A percentile compares a stretch with the other conserved stretches of the same genome.
Evolutionary conservation across 2,329 filamentous ascomycete species (phyloP).

Genomic region (Diaporthe nobilis): DNA sequence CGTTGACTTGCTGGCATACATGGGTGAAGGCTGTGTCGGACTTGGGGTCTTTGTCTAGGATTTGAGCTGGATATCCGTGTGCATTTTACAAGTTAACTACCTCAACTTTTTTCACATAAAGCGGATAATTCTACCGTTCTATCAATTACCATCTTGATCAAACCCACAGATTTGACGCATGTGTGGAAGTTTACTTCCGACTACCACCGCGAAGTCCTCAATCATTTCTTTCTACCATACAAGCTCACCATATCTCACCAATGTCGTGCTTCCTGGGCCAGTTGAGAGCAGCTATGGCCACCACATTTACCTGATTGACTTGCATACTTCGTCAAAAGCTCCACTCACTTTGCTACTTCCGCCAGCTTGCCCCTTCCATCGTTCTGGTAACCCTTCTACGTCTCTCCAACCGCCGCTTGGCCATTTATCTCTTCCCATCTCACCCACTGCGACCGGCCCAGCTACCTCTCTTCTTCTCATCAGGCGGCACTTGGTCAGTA

Average conservation of each 20-base stretch:
- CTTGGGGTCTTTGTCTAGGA: neutral
- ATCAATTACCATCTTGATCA: neutral
- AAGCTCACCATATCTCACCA: neutral
- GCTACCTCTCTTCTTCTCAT: neutral
- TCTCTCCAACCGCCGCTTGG: neutral
- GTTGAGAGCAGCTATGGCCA: neutral
- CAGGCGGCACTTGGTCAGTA: neutral
- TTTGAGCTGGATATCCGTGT: neutral
- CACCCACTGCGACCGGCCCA: neutral
- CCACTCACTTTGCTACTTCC: neutral
- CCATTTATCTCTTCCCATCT: neutral
- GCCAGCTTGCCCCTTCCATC: neutral
- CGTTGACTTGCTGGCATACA: neutral
- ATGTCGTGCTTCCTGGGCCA: neutral
- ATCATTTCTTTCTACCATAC: neutral
- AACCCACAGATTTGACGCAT: neutral
- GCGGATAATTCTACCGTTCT: neutral
- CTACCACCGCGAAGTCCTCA: neutral
- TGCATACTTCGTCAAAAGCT: neutral
- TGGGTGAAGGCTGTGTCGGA: neutral
- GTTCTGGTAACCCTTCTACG: no score
- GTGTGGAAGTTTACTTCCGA: neutral
- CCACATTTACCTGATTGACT: neutral
- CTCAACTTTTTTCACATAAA: neutral
- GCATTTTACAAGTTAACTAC: neutral